A percentile compares a stretch with the other conserved stretches of the same genome.
These are phyloP conservation scores for Vicia sativa DNA, from an alignment of 306 rosid genomes.

Conservation along the genomic window DNA sequence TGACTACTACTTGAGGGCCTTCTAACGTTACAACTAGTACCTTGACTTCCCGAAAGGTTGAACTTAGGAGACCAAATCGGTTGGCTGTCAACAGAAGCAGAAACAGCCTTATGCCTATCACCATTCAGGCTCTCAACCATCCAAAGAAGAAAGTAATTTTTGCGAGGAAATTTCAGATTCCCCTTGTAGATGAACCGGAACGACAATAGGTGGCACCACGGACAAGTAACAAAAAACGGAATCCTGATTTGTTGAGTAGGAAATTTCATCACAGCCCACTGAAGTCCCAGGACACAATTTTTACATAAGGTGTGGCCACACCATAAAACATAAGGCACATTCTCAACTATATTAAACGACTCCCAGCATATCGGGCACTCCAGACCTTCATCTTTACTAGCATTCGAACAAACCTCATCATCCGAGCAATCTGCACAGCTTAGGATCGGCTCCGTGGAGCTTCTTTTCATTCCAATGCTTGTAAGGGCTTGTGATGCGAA, in stretches of 20 bases:
- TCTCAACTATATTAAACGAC: conserved; percentile 94
- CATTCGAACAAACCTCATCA: conserved; percentile 78
- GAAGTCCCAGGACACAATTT: conserved; percentile 89
- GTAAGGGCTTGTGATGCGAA: conserved; percentile 72
- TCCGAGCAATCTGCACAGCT: conserved; percentile 72
- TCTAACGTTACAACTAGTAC: conserved; percentile 48
- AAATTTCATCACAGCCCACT: conserved; percentile 73
- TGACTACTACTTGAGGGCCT: conserved; percentile 48
- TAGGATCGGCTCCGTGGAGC: conserved; percentile 47
- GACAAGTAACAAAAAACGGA: conserved; percentile 78
- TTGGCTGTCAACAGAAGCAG: conserved; percentile 55
- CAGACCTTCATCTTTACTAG: conserved; percentile 77
- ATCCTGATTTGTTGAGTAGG: conserved; percentile 68
- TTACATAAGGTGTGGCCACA: conserved; percentile 94
- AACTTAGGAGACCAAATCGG: conserved; percentile 46
- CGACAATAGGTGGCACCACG: conserved; percentile 84
- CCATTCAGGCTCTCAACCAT: conserved; percentile 93
- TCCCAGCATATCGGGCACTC: conserved; percentile 97
- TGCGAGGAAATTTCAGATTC: conserved; percentile 74
- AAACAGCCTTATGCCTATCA: conserved; percentile 58
- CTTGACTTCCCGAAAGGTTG: conserved; percentile 54
- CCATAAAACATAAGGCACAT: conserved; percentile 91
- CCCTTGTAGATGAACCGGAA: conserved; percentile 75
- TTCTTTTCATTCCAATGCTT: conserved; percentile 66
- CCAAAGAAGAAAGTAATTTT: conserved; percentile 91